Conservation (phyloP, 192 early-diverging fungal genomes). For the Coemansia sp. region DNA sequence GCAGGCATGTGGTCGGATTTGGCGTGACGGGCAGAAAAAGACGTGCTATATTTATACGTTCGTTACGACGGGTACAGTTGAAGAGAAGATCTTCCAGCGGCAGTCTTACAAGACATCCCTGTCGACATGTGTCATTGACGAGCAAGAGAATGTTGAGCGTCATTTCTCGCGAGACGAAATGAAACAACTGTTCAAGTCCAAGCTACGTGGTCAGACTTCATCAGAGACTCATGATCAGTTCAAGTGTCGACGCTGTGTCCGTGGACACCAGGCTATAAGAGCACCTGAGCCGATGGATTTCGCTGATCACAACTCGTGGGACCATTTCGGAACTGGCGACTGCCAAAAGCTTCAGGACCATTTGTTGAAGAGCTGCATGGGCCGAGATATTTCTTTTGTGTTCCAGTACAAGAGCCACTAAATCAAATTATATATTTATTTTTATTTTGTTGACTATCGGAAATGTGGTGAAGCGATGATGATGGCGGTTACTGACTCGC, state of each 20-base stretch:
- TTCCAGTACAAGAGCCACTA: constrained; percentile 80
- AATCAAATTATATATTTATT: constrained; percentile 3
- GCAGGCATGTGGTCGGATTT: constrained; percentile 89
- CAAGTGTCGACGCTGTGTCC: constrained; percentile 89
- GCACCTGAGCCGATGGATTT: constrained; percentile 71
- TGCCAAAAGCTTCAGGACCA: constrained; percentile 64
- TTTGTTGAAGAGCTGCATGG: constrained; percentile 66
- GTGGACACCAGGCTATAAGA: constrained; percentile 77
- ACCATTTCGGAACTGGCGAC: constrained; percentile 69
- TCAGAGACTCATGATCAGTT: constrained; percentile 98
- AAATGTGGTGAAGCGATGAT: constrained; percentile 33
- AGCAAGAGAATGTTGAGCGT: constrained; percentile 87
- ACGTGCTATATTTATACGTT: constrained; percentile 97
- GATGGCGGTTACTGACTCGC: constrained; percentile 31
- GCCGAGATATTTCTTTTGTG: constrained; percentile 72
- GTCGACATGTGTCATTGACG: constrained; percentile 94
- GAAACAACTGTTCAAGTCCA: constrained; percentile 87
- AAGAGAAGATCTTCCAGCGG: constrained; percentile 99
- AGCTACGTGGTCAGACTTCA: constrained; percentile 58
- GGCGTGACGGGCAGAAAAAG: constrained; percentile 86
- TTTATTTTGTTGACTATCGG: background rate
- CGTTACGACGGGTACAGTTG: constrained; percentile 96
- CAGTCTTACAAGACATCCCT: constrained; percentile 86
- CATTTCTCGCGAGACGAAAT: constrained; percentile 93
- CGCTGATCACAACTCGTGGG: constrained; percentile 82